phyloP scores from a whole-genome alignment of 352 stramenopile genomes.

The Peronospora tabacina region DNA sequence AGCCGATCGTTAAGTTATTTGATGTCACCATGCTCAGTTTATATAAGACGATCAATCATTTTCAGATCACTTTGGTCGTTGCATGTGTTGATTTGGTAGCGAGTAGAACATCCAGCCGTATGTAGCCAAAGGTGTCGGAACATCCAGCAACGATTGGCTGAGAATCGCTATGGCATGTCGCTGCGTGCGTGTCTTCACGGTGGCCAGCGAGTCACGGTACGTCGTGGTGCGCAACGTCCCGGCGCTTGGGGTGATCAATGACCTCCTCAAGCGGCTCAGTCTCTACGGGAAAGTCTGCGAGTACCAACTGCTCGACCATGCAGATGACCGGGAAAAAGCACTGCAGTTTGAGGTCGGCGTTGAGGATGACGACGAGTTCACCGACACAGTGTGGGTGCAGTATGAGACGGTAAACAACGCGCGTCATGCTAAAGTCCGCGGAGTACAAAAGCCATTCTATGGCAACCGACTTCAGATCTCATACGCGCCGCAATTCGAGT shows the following conservation, averaged over 20 bases:
- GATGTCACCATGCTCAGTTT: constrained; percentile 22
- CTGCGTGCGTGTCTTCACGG: constrained; percentile 47
- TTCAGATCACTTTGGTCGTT: constrained; percentile 5
- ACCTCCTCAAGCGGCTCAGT: constrained; percentile 47
- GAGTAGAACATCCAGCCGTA: not conserved
- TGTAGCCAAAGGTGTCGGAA: constrained; percentile 2
- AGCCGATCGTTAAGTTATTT: constrained; percentile 50
- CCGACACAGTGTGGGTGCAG: constrained; percentile 56
- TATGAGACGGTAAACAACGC: constrained; percentile 75
- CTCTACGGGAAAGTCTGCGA: constrained; percentile 46
- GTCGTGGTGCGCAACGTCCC: constrained; percentile 58
- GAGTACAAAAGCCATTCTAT: constrained; percentile 56
- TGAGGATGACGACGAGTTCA: constrained; percentile 35
- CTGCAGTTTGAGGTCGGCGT: constrained; percentile 10
- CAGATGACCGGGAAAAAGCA: constrained; percentile 32
- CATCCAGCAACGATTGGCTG: constrained; percentile 19
- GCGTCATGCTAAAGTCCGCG: constrained; percentile 52
- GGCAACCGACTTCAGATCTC: constrained; percentile 51
- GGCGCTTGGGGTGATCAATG: constrained; percentile 44
- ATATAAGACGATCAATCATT: constrained; percentile 20
- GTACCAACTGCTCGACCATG: constrained; percentile 44
- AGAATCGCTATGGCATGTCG: constrained; percentile 12
- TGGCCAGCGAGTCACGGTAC: constrained; percentile 52
- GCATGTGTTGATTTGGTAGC: constrained; percentile 1
- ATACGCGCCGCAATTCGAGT: constrained; percentile 61